A percentile compares a stretch with the other conserved stretches of the same genome.
phyloP scores from a whole-genome alignment of 495 filamentous ascomycete species.

The Cryomyces minteri region DNA sequence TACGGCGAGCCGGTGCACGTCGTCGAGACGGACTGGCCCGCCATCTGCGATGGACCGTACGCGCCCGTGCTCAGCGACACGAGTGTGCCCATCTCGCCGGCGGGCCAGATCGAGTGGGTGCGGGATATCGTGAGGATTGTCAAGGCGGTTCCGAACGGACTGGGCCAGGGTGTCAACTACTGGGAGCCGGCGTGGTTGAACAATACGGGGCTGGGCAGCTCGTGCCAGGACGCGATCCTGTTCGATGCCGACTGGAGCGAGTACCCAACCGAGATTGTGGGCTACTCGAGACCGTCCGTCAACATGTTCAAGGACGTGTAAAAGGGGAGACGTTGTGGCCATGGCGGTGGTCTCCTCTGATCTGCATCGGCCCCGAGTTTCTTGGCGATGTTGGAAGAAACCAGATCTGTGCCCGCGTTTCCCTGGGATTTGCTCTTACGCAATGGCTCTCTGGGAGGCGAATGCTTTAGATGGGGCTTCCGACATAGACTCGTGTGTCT shows the following conservation, averaged over 20 bases:
- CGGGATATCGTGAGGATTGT: constrained; percentile 18
- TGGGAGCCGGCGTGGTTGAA: constrained; percentile 29
- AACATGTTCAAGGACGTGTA: constrained; percentile 15
- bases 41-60: constrained; percentile 18
- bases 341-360: too few species aligned
- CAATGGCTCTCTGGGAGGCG: too few species aligned
- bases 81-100: constrained; percentile 18
- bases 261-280: constrained; percentile 10
- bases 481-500: too few species aligned
- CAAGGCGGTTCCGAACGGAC: constrained; percentile 14
- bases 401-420: too few species aligned
- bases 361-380: too few species aligned
- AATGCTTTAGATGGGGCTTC: too few species aligned
- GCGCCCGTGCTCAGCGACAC: constrained; percentile 19
- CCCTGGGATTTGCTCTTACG: too few species aligned
- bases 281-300: constrained; percentile 17
- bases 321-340: neutral
- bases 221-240: constrained; percentile 19
- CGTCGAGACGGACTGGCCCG: constrained; percentile 29
- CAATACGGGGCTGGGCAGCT: constrained; percentile 19
- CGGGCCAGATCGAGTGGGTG: constrained; percentile 23
- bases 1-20: constrained; percentile 27
- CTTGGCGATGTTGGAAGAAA: too few species aligned
- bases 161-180: constrained; percentile 24
- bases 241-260: constrained; percentile 19